Base-by-base conservation (phyloP, 1,284 basidiomycete species). In the Apiotrichum domesticum region DNA sequence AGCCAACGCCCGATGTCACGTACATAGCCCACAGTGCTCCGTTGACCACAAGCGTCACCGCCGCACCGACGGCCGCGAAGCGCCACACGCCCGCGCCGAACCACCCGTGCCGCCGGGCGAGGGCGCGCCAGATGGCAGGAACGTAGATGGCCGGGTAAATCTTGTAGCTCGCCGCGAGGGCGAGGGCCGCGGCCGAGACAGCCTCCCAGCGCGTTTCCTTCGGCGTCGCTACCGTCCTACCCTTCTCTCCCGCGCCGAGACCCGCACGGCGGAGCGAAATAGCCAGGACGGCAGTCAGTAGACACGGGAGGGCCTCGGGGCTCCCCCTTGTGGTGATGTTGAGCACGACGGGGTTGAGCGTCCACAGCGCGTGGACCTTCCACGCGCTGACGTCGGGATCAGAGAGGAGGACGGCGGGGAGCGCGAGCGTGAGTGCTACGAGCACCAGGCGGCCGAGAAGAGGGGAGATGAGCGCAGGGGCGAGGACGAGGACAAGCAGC, bases 311-410 rank as follows among this genome's bases (percentile, higher is more conserved):
- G 0, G 90, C 86, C 77, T 99, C 96, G 14, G 94, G 92, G 2
- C 91, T 96, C 2, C 95, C 96, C 8, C 95, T 85, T 0, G 95
- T 98, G 0, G 93, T 94, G 65, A 99, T 98, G 63, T 92, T 89
- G 68, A 96, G 89, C 1, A 95, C 88, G 67, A 99, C 83, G 0
- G 95, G 95, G 74, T 95, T 98, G 59, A 98, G 80, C 2, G 97
- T 85, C 83, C 83, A 84, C 63, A 96, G 83, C 4, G 85, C 68
- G 47, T 76, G 73, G 1, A 63, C 66, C 10, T 59, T 59, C 65
- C 63, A 66, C 48, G 64, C 68, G 14, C 58, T 45, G 6, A 15
- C 15, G 11, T 46, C 46, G 14, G 45, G 51, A 6, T 49, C 35
- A 65, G 58, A 49, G 72, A 90, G 84, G 62, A 98, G 87, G 48